Base-by-base conservation (phyloP, 441 rosid genomes). In the Croton laevigatus region DNA sequence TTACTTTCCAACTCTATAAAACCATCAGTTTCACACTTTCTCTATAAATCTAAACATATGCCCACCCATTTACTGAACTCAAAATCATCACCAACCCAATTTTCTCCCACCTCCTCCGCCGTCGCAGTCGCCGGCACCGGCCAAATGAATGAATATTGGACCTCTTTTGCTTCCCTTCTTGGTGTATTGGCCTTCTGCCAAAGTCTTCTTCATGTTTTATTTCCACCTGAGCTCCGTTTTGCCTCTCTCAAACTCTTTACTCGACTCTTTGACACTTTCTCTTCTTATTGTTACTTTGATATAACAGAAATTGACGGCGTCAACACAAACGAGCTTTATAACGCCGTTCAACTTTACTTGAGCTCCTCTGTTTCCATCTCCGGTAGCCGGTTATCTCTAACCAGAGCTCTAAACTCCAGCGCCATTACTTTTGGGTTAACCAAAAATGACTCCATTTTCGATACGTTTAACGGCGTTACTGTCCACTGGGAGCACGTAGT, bases 251-350 rank as follows among this genome's bases (percentile, higher is more conserved):
- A 87, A 61, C 72, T 90, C 79, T 72, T 85, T 79, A 78, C 73
- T 81, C 75, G 86, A 23, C 3, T 81, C 80, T 81, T 85, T 71
- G 80, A 78, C 76, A 58, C 84, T 69, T 86, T 89, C 80, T 86
- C 89, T 44, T 65, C 87, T 38, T 81, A 82, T 74, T 83, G 85
- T 68, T 91, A 90, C 86, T 91, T 86, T 69, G 98, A 94, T 73
- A 89, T 91, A 72, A 90, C 97, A 1, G 97, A 94, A 82, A 90
- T 90, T 73, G 91, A 94, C 74, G 97, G 96, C 57, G 97, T 94
- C 68, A 91, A 94, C 84, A 90, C 97, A 85, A 91, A 94, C 84
- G 97, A 94, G 78, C 98, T 94, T 77, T 93, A 93, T 82, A 84
- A 79, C 91, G 98, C 98, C 32, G 91, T 89, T 74, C 96, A 91